A percentile compares a stretch with the other conserved stretches of the same genome.
phyloP scores from a whole-genome alignment of 108 stramenopile genomes.

The Fragilaria crotonensis region DNA sequence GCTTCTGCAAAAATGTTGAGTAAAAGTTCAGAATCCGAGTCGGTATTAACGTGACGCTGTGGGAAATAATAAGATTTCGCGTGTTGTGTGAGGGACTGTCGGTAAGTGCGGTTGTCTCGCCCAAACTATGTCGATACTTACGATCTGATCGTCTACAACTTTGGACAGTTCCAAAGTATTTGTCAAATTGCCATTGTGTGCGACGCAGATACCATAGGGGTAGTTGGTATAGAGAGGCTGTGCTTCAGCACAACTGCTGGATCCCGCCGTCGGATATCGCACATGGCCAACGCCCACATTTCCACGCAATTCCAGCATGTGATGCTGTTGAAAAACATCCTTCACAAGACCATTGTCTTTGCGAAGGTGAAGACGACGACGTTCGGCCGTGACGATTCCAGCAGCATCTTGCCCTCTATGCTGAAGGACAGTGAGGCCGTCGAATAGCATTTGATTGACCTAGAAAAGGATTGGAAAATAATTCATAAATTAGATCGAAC shows the following conservation, averaged over 20 bases:
- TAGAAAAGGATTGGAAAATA: conserved; percentile 15
- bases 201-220: conserved; percentile 95
- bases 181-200: conserved; percentile 98
- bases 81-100: too few relatives aligned
- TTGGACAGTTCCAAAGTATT: conserved; percentile 76
- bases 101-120: not conserved
- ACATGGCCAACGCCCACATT: conserved; percentile 93
- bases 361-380: conserved; percentile 77
- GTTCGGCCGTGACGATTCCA: conserved; percentile 89
- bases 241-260: conserved; percentile 82
- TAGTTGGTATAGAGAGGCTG: conserved; percentile 98
- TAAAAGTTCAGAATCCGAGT: conserved; percentile 94
- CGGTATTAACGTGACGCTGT: conserved; percentile 92
- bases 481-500: not conserved
- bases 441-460: conserved; percentile 94
- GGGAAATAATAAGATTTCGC: too few relatives aligned
- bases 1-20: conserved; percentile 95
- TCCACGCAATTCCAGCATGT: conserved; percentile 89
- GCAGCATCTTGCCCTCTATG: conserved; percentile 99
- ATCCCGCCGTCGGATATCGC: conserved; percentile 97
- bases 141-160: conserved; percentile 29
- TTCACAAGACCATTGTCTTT: conserved; percentile 97
- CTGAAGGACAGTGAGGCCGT: conserved; percentile 96
- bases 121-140: not conserved
- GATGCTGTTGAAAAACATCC: conserved; percentile 94